phyloP scores from a whole-genome alignment of 2,329 filamentous ascomycete genomes.

The Chaetomium sp. region DNA sequence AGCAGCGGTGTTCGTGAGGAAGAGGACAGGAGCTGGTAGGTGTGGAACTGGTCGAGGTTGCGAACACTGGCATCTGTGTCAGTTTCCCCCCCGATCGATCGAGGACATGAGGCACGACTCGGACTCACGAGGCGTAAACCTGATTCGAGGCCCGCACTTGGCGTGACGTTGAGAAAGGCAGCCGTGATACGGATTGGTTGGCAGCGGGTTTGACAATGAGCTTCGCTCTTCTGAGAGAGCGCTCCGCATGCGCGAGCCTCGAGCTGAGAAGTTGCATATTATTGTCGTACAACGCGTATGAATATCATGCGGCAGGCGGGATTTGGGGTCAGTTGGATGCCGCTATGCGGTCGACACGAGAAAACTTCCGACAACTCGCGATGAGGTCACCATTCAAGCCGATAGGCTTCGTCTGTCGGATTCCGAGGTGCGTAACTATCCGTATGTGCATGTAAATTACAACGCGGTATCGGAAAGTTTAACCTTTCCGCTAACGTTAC shows the following conservation, averaged over 20 bases:
- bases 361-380: not conserved
- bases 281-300: not conserved
- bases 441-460: not conserved
- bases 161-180: slow-evolving; percentile 38
- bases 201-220: slow-evolving; percentile 6
- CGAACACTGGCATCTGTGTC: slow-evolving; percentile 50
- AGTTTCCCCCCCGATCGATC: not conserved
- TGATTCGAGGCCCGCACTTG: slow-evolving; percentile 41
- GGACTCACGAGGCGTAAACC: slow-evolving; percentile 46
- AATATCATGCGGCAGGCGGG: not conserved
- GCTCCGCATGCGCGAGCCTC: slow-evolving; percentile 10
- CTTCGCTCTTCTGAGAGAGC: slow-evolving; percentile 10
- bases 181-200: slow-evolving; percentile 12
- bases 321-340: not conserved
- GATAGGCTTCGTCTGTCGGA: not conserved
- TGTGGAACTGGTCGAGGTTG: slow-evolving; percentile 55
- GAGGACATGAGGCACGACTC: not conserved
- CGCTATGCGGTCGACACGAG: not conserved
- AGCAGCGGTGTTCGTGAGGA: slow-evolving; percentile 58
- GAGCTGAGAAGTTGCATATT: slow-evolving; percentile 16
- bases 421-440: not conserved
- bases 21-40: slow-evolving; percentile 57
- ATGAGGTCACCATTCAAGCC: slow-evolving; percentile 4
- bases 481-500: slow-evolving; percentile 1
- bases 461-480: not conserved